Evolutionary conservation across 1,139 yeast species (phyloP), one percentile per base, ranked within the genome.

Genomic region (Geotrichum aggregatum): DNA sequence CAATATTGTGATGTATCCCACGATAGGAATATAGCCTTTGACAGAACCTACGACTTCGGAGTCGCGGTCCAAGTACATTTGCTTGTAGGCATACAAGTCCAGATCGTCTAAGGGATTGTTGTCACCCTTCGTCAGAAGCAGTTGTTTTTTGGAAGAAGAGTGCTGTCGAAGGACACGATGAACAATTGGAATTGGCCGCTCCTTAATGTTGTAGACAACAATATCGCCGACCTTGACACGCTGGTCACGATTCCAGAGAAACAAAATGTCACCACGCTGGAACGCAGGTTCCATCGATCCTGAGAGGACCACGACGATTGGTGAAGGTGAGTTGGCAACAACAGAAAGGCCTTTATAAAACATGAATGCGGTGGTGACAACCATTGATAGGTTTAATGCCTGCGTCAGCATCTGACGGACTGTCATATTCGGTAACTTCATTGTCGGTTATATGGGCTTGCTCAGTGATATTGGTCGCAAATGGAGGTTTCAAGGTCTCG

Each of bases 281-380:
- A 94, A 94, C 0, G 98, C 98, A 1, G 99, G 99, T 67, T 94
- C 98, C 99, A 92, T 92, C 1, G 98, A 92, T 4, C 98, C 99
- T 1, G 98, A 88, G 46, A 92, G 78, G 11, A 92, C 99, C 36
- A 92, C 98, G 38, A 94, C 98, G 39, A 92, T 82, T 16, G 99
- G 99, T 1, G 97, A 87, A 58, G 87, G 85, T 0, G 96, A 83
- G 69, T 88, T 83, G 24, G 96, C 77, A 1, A 84, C 75, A 3
- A 92, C 75, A 0, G 91, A 83, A 21, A 92, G 74, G 0, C 87
- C 80, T 67, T 88, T 89, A 95, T 97, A 92, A 57, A 88, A 79
- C 80, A 92, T 87, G 68, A 83, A 92, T 0, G 98, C 96, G 0
- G 95, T 82, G 10, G 96, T 79, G 54, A 89, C 77, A 45, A 87